Percentiles rank a stretch among this genome's conserved stretches.
phyloP scores from a whole-genome alignment of 805 yeast species.

The Lipomyces yamanashiensis region DNA sequence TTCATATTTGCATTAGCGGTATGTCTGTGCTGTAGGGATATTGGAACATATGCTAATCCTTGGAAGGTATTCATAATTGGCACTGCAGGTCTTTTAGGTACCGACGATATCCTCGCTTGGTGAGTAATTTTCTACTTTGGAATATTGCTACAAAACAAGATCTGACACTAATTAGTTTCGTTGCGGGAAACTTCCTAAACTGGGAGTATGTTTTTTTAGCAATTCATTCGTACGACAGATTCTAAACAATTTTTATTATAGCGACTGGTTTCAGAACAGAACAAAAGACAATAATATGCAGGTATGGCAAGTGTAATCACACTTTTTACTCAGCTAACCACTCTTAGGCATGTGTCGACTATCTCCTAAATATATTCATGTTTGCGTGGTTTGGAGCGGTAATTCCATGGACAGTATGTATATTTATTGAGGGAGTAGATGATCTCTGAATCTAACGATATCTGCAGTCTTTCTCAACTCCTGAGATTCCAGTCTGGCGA shows the following conservation, averaged over 20 bases:
- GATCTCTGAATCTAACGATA: neutral
- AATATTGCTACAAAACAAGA: neutral
- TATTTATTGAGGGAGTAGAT: neutral
- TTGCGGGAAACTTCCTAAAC: slow-evolving; percentile 73
- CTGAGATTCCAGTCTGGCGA: slow-evolving; percentile 43
- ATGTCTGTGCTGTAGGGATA: neutral
- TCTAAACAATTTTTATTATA: neutral
- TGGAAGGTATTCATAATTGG: slow-evolving; percentile 57
- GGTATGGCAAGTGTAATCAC: neutral
- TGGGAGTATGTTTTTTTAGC: slow-evolving; percentile 53
- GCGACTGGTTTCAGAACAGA: slow-evolving; percentile 61
- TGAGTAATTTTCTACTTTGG: neutral
- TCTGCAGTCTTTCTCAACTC: slow-evolving; percentile 50
- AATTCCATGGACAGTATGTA: slow-evolving; percentile 63
- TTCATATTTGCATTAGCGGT: slow-evolving; percentile 57
- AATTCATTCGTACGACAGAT: neutral
- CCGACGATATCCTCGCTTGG: slow-evolving; percentile 72
- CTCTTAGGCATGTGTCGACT: slow-evolving; percentile 63
- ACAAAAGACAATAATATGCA: slow-evolving; percentile 63
- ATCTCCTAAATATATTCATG: slow-evolving; percentile 65
- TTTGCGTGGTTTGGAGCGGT: slow-evolving; percentile 73
- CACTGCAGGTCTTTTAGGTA: slow-evolving; percentile 67
- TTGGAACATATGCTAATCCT: neutral
- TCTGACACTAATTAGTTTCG: slow-evolving; percentile 47
- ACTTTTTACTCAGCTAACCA: neutral